These are phyloP conservation scores for Colletotrichum musae DNA, from an alignment of 2,329 filamentous ascomycete genomes.

Conservation along the genomic window DNA sequence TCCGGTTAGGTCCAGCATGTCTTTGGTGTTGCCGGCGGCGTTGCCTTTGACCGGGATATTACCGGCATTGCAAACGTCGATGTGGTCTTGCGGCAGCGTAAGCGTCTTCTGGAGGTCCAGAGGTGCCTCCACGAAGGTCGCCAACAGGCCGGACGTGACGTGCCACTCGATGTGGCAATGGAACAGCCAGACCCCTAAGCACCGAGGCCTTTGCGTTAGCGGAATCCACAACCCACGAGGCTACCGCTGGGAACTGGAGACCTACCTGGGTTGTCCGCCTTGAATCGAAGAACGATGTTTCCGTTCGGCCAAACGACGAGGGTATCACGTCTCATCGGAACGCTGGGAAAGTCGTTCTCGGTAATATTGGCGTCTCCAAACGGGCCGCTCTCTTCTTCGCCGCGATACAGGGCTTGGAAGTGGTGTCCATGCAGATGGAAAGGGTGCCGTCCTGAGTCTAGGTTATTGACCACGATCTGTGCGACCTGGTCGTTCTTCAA, in stretches of 20 bases:
- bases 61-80: constrained; percentile 69
- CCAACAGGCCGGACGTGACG: constrained; percentile 75
- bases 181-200: constrained; percentile 75
- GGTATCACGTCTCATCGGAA: constrained; percentile 79
- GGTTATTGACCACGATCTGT: constrained; percentile 83
- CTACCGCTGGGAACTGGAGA: constrained; percentile 23
- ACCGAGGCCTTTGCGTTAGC: not conserved
- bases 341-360: constrained; percentile 62
- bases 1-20: constrained; percentile 75
- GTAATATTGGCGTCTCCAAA: constrained; percentile 64
- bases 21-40: constrained; percentile 78
- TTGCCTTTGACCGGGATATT: constrained; percentile 74
- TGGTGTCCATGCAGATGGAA: constrained; percentile 86
- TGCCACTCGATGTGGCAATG: constrained; percentile 90
- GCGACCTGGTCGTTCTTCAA: constrained; percentile 78
- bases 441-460: constrained; percentile 78
- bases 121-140: constrained; percentile 76
- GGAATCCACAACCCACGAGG: not conserved
- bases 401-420: constrained; percentile 78
- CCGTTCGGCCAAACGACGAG: constrained; percentile 75
- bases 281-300: constrained; percentile 78
- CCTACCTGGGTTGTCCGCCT: constrained; percentile 75
- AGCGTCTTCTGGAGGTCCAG: constrained; percentile 72
- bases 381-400: constrained; percentile 68
- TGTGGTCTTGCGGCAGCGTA: constrained; percentile 71